Base-by-base conservation (phyloP, 495 filamentous ascomycete species). In the Daldinia concentrica region DNA sequence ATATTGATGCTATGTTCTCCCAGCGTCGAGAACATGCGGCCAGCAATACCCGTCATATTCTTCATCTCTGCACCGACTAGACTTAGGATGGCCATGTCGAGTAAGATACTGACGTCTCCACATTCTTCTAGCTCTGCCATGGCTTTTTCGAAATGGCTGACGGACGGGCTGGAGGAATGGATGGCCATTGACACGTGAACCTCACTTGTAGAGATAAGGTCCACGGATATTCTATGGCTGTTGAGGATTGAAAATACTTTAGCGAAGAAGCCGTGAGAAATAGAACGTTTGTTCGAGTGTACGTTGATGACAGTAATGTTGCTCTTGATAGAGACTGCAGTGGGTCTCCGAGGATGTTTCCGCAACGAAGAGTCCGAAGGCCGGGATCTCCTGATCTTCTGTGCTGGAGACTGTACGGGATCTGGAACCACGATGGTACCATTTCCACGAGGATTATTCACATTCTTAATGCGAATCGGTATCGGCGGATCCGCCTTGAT, bases 381-480 rank as follows among this genome's bases (percentile, higher is more conserved):
- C 61, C 81, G 67, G 1, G 82, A 77, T 27, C 82, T 68, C 59
- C 78, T 79, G 62, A 84, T 82, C 61, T 84, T 79, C 56, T 85
- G 82, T 27, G 78, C 78, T 1, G 84, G 76, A 1, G 80, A 79
- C 32, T 83, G 80, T 11, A 82, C 76, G 1, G 81, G 81, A 66
- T 87, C 84, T 14, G 85, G 85, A 73, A 92, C 90, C 70, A 99
- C 94, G 59, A 97, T 84, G 29, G 95, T 99, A 55, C 95, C 95
- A 62, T 88, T 86, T 60, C 92, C 92, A 43, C 89, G 87, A 0
- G 96, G 93, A 74, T 98, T 97, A 83, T 96, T 94, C 76, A 98
- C 95, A 78, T 99, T 98, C 83, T 98, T 98, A 80, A 98, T 98
- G 64, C 95, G 92, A 73, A 98, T 96, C 8, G 91, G 93, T 78